Evolutionary conservation across 1,284 basidiomycete genomes (phyloP).

Genomic region (Phellopilus nigrolimitatus): DNA sequence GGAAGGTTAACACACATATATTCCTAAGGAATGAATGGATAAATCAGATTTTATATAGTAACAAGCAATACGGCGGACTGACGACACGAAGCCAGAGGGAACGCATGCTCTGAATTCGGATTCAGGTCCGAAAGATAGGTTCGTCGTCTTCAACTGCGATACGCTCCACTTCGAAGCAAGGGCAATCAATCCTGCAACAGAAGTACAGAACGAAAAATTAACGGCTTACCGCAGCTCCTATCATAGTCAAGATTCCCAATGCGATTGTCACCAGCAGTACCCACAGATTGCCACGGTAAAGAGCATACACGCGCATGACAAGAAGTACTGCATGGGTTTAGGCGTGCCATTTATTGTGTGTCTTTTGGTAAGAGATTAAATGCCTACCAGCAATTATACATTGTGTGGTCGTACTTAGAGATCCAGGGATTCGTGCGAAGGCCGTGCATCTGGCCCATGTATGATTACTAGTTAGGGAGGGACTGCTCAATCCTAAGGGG

Average conservation of each 20-base stretch:
- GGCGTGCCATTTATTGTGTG: neutral
- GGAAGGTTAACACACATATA: neutral
- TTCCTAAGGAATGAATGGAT: neutral
- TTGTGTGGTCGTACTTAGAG: constrained; percentile 14
- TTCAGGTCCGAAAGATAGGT: constrained; percentile 12
- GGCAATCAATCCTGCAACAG: neutral
- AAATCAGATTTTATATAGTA: neutral
- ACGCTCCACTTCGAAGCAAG: neutral
- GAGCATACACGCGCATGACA: constrained; percentile 14
- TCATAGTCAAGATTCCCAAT: constrained; percentile 1
- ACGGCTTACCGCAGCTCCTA: constrained; percentile 9
- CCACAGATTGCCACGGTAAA: constrained; percentile 10
- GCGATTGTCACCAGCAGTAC: constrained; percentile 15
- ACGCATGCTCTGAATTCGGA: constrained; percentile 11
- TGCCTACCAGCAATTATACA: constrained; percentile 7
- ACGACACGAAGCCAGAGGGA: constrained; percentile 8
- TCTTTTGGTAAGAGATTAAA: neutral
- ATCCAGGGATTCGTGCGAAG: constrained; percentile 15
- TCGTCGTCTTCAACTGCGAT: constrained; percentile 2
- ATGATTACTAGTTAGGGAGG: neutral
- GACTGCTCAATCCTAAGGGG: neutral
- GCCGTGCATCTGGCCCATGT: constrained; percentile 1
- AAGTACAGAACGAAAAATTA: neutral
- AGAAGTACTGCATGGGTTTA: constrained; percentile 5
- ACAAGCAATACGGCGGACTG: neutral